These are phyloP conservation scores for Fagus crenata DNA, from an alignment of 306 rosid genomes.

Conservation along the genomic window DNA sequence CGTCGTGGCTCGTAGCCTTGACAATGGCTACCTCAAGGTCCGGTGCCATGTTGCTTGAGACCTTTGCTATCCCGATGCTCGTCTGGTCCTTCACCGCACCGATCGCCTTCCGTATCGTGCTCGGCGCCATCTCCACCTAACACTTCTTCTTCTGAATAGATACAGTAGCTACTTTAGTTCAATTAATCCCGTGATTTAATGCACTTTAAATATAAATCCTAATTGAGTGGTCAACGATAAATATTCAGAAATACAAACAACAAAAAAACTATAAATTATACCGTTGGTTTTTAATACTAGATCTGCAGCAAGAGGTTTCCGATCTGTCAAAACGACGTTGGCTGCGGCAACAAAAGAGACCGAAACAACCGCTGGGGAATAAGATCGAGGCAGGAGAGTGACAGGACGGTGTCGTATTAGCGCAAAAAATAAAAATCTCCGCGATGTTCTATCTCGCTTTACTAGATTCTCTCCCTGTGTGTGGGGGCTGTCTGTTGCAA, in stretches of 20 bases:
- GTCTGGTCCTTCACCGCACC: slow-evolving; percentile 99
- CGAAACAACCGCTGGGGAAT: background rate
- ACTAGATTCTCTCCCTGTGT: background rate
- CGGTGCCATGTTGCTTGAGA: slow-evolving; percentile 92
- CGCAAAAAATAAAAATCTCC: background rate
- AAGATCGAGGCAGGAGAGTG: slow-evolving; percentile 10
- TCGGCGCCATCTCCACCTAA: slow-evolving; percentile 65
- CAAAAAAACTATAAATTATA: background rate
- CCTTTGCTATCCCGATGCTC: slow-evolving; percentile 95
- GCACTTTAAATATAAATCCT: background rate
- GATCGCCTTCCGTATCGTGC: slow-evolving; percentile 94
- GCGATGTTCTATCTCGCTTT: background rate
- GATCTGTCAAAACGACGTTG: slow-evolving; percentile 19
- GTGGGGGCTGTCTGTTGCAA: background rate
- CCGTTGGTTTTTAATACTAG: background rate
- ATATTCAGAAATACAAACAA: background rate
- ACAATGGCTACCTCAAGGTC: slow-evolving; percentile 94
- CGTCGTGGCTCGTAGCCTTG: slow-evolving; percentile 92
- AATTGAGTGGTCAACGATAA: background rate
- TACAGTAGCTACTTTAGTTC: background rate
- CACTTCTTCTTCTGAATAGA: background rate
- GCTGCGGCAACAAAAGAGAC: background rate
- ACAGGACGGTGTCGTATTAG: slow-evolving; percentile 3
- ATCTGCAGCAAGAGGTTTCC: background rate
- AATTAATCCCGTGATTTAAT: background rate